phyloP scores from a whole-genome alignment of 1,284 basidiomycete species.

The Mycosarcoma mackinlayi region DNA sequence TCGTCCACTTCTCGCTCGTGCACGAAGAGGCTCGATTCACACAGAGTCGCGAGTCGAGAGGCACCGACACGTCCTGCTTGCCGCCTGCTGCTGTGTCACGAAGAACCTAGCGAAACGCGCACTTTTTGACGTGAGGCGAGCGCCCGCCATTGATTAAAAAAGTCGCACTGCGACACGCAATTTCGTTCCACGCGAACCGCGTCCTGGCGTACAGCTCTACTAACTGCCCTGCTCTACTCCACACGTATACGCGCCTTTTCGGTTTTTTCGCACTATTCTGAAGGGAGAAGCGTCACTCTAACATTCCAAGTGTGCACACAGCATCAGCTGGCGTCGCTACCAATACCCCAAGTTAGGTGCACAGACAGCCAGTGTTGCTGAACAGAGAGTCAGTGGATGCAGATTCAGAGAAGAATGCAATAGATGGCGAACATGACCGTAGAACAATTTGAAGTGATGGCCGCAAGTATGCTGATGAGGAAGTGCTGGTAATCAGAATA shows the following conservation, averaged over 20 bases:
- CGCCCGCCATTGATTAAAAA: constrained; percentile 7
- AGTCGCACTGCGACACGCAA: constrained; percentile 16
- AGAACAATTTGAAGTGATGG: too few species aligned
- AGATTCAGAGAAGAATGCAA: too few species aligned
- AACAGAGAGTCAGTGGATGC: too few species aligned
- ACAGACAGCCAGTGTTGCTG: too few species aligned
- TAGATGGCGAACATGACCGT: too few species aligned
- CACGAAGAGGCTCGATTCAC: too few species aligned
- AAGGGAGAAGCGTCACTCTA: neutral
- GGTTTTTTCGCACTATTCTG: neutral
- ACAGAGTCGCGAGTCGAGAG: constrained; percentile 10
- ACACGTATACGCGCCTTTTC: constrained; percentile 14
- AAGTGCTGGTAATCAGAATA: too few species aligned
- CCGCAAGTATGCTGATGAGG: too few species aligned
- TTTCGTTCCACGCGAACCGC: constrained; percentile 43
- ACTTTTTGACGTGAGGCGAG: constrained; percentile 23
- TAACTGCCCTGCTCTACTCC: constrained; percentile 8
- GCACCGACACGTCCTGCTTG: constrained; percentile 4
- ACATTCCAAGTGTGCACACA: too few species aligned
- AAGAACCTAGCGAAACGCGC: constrained; percentile 18
- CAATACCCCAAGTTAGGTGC: too few species aligned
- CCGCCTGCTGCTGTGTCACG: neutral
- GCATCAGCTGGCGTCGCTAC: too few species aligned
- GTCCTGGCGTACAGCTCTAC: constrained; percentile 30
- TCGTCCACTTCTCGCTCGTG: neutral